Evolutionary conservation across 2,329 filamentous ascomycete genomes (phyloP).

Genomic region (Aschersonia sp.): DNA sequence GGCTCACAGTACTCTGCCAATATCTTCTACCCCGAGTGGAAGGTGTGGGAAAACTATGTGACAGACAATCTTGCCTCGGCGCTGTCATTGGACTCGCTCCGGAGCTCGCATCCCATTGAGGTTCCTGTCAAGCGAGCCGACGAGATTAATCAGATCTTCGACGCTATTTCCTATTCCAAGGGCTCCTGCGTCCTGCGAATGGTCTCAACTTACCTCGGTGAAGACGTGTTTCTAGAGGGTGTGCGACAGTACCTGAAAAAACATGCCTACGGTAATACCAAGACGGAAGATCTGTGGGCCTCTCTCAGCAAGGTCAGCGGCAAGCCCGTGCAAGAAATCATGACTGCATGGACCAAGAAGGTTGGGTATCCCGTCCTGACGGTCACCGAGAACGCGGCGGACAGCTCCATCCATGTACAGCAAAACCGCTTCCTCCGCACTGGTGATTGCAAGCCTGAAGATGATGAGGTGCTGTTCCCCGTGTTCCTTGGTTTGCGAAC

Average conservation of each 20-base stretch:
- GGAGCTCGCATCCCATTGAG: constrained; percentile 93
- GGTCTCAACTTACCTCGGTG: constrained; percentile 90
- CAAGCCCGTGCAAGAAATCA: constrained; percentile 78
- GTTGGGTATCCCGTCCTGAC: constrained; percentile 85
- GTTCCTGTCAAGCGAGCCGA: constrained; percentile 90
- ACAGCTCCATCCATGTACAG: constrained; percentile 69
- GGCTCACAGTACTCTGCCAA: constrained; percentile 62
- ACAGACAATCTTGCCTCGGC: constrained; percentile 84
- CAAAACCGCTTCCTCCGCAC: constrained; percentile 92
- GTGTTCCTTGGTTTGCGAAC: constrained; percentile 79
- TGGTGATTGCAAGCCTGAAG: constrained; percentile 83
- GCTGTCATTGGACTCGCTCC: constrained; percentile 72
- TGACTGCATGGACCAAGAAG: constrained; percentile 95
- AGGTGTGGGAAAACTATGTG: constrained; percentile 92
- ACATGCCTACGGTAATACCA: constrained; percentile 91
- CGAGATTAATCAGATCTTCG: constrained; percentile 96
- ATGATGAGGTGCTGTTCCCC: constrained; percentile 77
- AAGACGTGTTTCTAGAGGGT: constrained; percentile 85
- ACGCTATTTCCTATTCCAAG: constrained; percentile 95
- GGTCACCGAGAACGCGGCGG: constrained; percentile 51
- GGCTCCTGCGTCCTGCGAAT: constrained; percentile 91
- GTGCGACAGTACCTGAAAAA: constrained; percentile 85
- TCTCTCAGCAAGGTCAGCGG: constrained; percentile 78
- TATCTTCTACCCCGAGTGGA: constrained; percentile 93
- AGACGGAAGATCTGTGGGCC: constrained; percentile 82